phyloP scores from a whole-genome alignment of 371 early-diverging fungal species.

The Nematocida sp. region DNA sequence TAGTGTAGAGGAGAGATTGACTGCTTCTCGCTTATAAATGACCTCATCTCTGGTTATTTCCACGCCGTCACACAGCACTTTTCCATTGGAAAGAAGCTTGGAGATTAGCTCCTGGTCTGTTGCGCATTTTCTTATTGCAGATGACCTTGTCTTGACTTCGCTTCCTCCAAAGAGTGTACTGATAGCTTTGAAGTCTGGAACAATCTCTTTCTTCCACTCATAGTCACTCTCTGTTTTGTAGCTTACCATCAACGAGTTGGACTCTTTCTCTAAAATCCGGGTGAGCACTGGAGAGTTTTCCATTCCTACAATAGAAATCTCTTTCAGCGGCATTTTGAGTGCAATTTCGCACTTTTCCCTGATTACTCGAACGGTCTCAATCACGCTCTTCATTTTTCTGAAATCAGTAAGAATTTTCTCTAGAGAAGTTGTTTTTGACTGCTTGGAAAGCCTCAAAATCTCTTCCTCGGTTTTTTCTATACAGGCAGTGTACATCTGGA shows the following conservation, averaged over 20 bases:
- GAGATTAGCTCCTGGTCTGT: constrained; percentile 19
- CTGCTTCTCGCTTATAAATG: constrained; percentile 55
- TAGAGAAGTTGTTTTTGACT: neutral
- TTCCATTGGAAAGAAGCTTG: constrained; percentile 6
- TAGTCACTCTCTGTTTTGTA: constrained; percentile 41
- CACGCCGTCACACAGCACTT: neutral
- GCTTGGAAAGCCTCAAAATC: constrained; percentile 7
- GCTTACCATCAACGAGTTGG: constrained; percentile 58
- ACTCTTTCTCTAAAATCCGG: constrained; percentile 58
- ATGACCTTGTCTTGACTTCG: constrained; percentile 61
- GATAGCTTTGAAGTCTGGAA: constrained; percentile 64
- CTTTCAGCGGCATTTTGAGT: constrained; percentile 90
- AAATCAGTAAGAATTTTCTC: constrained; percentile 56
- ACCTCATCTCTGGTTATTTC: constrained; percentile 59
- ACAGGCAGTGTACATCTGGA: constrained; percentile 57
- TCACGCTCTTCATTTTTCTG: constrained; percentile 74
- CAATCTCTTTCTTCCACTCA: constrained; percentile 46
- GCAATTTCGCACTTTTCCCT: constrained; percentile 88
- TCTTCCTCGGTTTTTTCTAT: constrained; percentile 9
- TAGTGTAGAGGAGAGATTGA: constrained; percentile 25
- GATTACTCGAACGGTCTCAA: constrained; percentile 85
- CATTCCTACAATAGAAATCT: constrained; percentile 85
- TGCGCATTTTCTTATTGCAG: constrained; percentile 43
- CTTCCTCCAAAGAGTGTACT: constrained; percentile 49
- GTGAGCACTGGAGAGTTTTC: constrained; percentile 72